Conservation (phyloP, 1,139 yeast genomes). For the Yamadazyma epiphylla region DNA sequence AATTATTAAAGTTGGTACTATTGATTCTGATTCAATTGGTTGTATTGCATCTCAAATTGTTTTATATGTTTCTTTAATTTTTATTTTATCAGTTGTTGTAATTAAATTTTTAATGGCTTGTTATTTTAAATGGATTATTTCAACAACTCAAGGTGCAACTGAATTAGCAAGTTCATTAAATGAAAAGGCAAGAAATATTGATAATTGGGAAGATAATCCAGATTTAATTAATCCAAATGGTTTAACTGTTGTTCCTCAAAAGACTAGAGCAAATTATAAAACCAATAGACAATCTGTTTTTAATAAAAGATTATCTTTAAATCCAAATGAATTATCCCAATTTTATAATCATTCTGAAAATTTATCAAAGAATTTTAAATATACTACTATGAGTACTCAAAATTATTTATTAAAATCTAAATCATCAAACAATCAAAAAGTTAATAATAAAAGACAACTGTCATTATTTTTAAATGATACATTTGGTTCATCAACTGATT, state of each 20-base stretch:
- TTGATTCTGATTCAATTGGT: slow-evolving; percentile 91
- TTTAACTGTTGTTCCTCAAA: slow-evolving; percentile 48
- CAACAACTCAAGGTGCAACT: slow-evolving; percentile 78
- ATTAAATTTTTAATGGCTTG: slow-evolving; percentile 81
- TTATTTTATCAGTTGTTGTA: slow-evolving; percentile 76
- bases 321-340: slow-evolving; percentile 39
- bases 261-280: slow-evolving; percentile 49
- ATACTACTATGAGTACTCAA: slow-evolving; percentile 58
- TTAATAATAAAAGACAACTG: slow-evolving; percentile 12
- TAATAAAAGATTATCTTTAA: slow-evolving; percentile 35
- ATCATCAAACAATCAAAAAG: slow-evolving; percentile 7
- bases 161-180: slow-evolving; percentile 47
- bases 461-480: slow-evolving; percentile 30
- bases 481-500: slow-evolving; percentile 31
- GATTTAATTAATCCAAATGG: slow-evolving; percentile 31
- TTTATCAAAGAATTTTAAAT: slow-evolving; percentile 41
- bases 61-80: slow-evolving; percentile 72
- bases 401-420: slow-evolving; percentile 36
- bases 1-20: slow-evolving; percentile 80
- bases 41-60: slow-evolving; percentile 90
- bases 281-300: slow-evolving; percentile 46
- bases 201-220: slow-evolving; percentile 66
- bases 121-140: slow-evolving; percentile 80
- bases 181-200: slow-evolving; percentile 44
- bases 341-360: slow-evolving; percentile 35